phyloP scores from a whole-genome alignment of 1,139 yeast genomes.

The Hyphopichia buzzinii region DNA sequence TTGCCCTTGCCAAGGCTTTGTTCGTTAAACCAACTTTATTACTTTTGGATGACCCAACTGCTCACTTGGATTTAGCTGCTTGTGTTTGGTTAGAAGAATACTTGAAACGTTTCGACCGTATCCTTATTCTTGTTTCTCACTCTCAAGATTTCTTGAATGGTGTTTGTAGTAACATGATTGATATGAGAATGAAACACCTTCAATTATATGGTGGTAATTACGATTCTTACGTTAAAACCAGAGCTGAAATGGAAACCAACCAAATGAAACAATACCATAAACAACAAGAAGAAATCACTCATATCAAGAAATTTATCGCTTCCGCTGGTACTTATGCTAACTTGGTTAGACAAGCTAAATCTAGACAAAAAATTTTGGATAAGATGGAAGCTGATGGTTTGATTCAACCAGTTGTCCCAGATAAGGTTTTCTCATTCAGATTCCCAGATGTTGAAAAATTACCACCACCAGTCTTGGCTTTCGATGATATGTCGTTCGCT shows the following conservation, averaged over 20 bases:
- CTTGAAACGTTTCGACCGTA: conserved; percentile 89
- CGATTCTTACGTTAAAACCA: conserved; percentile 93
- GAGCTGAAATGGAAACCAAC: conserved; percentile 90
- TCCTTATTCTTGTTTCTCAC: conserved; percentile 92
- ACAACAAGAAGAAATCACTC: conserved; percentile 98
- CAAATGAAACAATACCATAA: conserved; percentile 97
- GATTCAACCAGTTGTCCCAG: conserved; percentile 89
- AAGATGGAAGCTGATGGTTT: conserved; percentile 99
- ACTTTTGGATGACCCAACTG: conserved; percentile 96
- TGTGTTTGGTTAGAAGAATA: conserved; percentile 99
- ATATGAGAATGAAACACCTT: conserved; percentile 80
- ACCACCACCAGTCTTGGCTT: conserved; percentile 98
- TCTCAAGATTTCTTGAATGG: conserved; percentile 99
- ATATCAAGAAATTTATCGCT: conserved; percentile 97
- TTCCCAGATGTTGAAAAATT: conserved; percentile 96
- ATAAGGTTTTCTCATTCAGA: conserved; percentile 87
- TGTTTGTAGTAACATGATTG: conserved; percentile 97
- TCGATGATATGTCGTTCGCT: conserved; percentile 90
- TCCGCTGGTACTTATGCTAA: conserved; percentile 99
- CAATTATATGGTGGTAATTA: conserved; percentile 95
- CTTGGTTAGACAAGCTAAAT: conserved; percentile 97
- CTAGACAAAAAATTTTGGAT: conserved; percentile 98
- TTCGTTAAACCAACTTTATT: conserved; percentile 86
- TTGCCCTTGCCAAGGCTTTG: conserved; percentile 80
- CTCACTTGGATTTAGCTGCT: conserved; percentile 98